Conservation (phyloP, 371 early-diverging fungal species). For the Zancudomyces culisetae region DNA sequence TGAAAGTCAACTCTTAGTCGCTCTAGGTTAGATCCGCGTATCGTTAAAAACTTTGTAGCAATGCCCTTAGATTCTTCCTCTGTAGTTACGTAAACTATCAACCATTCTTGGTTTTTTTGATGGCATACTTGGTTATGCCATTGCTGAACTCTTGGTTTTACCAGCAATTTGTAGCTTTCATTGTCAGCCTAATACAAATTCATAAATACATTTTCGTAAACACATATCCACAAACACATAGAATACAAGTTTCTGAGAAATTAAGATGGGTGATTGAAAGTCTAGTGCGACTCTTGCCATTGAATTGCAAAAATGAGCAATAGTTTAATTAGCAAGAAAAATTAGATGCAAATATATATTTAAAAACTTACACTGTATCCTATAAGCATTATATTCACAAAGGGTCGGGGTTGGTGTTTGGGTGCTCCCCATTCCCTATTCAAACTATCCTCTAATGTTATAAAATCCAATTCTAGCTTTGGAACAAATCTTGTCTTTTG, state of each 20-base stretch:
- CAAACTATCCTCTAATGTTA: constrained; percentile 28
- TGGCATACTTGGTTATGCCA: constrained; percentile 59
- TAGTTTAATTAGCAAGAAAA: constrained; percentile 3
- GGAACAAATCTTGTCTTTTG: constrained; percentile 31
- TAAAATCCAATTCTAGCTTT: constrained; percentile 18
- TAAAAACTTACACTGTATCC: constrained; percentile 56
- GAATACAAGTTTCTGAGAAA: no score
- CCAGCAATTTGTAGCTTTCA: constrained; percentile 56
- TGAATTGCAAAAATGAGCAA: constrained; percentile 8
- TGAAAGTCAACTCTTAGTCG: constrained; percentile 74
- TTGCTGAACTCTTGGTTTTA: constrained; percentile 51
- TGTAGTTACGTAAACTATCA: constrained; percentile 64
- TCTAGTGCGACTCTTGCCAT: not conserved
- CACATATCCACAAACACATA: no score
- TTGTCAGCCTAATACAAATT: constrained; percentile 42
- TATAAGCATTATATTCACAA: constrained; percentile 64
- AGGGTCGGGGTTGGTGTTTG: constrained; percentile 28
- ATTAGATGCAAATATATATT: not conserved
- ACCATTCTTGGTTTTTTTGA: constrained; percentile 80
- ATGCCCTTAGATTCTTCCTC: constrained; percentile 28
- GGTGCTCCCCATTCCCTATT: constrained; percentile 30
- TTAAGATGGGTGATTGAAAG: no score
- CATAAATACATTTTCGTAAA: no score
- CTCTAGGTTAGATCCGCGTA: constrained; percentile 58
- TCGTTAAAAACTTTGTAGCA: constrained; percentile 37